Percentiles rank a stretch among this genome's conserved stretches.
phyloP scores from a whole-genome alignment of 257 asterid species.

The Primulina tabacum region DNA sequence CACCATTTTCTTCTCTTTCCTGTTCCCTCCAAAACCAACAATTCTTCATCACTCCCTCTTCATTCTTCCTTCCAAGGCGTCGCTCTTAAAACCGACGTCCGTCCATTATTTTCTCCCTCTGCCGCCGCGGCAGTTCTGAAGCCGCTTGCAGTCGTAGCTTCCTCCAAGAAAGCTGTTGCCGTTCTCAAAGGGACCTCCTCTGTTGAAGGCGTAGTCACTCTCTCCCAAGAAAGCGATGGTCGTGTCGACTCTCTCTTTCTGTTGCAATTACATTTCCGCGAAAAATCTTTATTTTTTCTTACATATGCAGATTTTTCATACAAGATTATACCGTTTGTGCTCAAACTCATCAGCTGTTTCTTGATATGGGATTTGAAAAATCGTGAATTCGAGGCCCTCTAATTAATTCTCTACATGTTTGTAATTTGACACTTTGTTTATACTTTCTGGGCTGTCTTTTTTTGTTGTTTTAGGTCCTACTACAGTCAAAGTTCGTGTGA shows the following conservation, averaged over 20 bases:
- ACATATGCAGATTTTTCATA: neutral
- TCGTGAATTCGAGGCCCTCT: neutral
- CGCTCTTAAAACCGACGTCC: slow-evolving; percentile 52
- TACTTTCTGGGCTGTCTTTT: slow-evolving; percentile 17
- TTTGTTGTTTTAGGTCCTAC: slow-evolving; percentile 61
- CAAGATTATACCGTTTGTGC: neutral
- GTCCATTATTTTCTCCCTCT: slow-evolving; percentile 45
- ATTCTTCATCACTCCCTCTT: slow-evolving; percentile 24
- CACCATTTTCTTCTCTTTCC: slow-evolving; percentile 23
- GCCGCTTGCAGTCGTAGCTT: slow-evolving; percentile 60
- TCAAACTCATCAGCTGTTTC: neutral
- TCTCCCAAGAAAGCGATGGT: slow-evolving; percentile 76
- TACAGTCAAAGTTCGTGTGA: slow-evolving; percentile 71
- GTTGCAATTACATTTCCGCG: slow-evolving; percentile 26
- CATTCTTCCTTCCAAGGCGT: slow-evolving; percentile 62
- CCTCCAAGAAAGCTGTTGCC: slow-evolving; percentile 82
- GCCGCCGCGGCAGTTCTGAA: slow-evolving; percentile 43
- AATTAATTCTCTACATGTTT: neutral
- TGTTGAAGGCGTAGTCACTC: slow-evolving; percentile 89
- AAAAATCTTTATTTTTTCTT: slow-evolving; percentile 19
- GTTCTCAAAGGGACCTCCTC: slow-evolving; percentile 73
- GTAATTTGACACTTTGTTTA: slow-evolving; percentile 20
- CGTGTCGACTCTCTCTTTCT: slow-evolving; percentile 13
- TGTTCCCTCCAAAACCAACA: too few species aligned
- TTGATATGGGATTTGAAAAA: neutral